Evolutionary conservation across 2,329 filamentous ascomycete genomes (phyloP), one percentile per base, ranked within the genome.

Genomic region (Incumbomyces delicatus): DNA sequence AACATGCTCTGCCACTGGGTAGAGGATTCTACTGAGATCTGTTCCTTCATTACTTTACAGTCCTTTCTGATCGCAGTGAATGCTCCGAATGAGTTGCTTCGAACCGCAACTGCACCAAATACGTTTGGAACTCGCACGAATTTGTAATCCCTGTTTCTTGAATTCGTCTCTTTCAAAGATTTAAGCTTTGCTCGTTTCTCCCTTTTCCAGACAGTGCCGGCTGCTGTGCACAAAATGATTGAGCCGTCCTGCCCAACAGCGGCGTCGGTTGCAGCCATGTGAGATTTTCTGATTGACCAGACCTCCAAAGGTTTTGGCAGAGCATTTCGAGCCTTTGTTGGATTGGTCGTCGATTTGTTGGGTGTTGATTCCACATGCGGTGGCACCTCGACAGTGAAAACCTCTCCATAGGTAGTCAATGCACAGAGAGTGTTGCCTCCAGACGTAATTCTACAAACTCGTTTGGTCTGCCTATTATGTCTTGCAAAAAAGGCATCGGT

Each of bases 381-480:
- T 52, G 80, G 87, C 20, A 95, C 77, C 41, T 81, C 77, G 54
- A 95, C 77, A 0, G 88, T 94, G 60, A 88, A 98, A 4, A 95
- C 76, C 57, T 96, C 89, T 1, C 92, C 92, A 46, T 80, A 80
- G 22, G 76, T 82, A 0, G 87, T 92, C 45, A 96, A 69, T 1
- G 89, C 89, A 51, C 87, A 92, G 47, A 98, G 90, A 0, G 87
- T 95, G 57, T 95, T 88, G 6, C 88, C 90, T 13, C 88, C 89
- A 13, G 85, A 85, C 0, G 84, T 81, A 40, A 98, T 80, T 53
- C 85, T 83, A 44, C 74, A 74, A 41, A 96, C 85, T 41, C 80
- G 74, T 60, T 85, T 83, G 44, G 78, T 74, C 5, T 72, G 72
- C 7, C 73, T 67, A 46, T 86, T 80, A 56, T 85, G 78, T 53